phyloP scores from a whole-genome alignment of 768 basidiomycete genomes.

The Pseudohyphozyma bogoriensis region DNA sequence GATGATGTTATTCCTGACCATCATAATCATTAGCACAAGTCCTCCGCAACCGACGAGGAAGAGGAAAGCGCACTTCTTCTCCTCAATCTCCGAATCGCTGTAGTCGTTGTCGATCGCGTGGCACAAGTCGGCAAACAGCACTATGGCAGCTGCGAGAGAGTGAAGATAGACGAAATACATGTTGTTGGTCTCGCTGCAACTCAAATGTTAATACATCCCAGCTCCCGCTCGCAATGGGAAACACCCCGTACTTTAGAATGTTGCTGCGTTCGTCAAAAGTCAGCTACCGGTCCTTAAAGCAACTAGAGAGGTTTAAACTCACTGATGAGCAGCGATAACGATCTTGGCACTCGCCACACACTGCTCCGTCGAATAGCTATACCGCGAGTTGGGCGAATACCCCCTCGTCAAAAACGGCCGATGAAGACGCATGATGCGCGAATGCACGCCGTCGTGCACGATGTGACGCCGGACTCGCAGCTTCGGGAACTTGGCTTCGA shows the following conservation, averaged over 20 bases:
- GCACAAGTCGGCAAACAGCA: conserved; percentile 22
- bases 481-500: no score
- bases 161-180: no score
- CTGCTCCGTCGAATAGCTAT: background rate
- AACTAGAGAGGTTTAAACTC: background rate
- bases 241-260: no score
- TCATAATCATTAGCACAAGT: background rate
- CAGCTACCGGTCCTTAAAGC: background rate
- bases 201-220: background rate
- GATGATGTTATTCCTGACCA: conserved; percentile 3
- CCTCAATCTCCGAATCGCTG: conserved; percentile 4
- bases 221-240: no score
- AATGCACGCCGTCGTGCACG: conserved; percentile 1
- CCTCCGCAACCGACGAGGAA: no score
- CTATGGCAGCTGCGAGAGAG: conserved; percentile 19
- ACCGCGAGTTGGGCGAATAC: background rate
- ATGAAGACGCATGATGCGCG: conserved; percentile 22
- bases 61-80: conserved; percentile 4
- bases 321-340: background rate
- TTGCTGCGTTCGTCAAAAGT: no score
- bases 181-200: no score
- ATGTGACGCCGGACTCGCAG: background rate
- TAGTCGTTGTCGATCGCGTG: conserved; percentile 19
- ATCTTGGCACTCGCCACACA: background rate
- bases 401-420: conserved; percentile 18